phyloP scores from a whole-genome alignment of 306 rosid species.

The Cucurbita ficifolia region DNA sequence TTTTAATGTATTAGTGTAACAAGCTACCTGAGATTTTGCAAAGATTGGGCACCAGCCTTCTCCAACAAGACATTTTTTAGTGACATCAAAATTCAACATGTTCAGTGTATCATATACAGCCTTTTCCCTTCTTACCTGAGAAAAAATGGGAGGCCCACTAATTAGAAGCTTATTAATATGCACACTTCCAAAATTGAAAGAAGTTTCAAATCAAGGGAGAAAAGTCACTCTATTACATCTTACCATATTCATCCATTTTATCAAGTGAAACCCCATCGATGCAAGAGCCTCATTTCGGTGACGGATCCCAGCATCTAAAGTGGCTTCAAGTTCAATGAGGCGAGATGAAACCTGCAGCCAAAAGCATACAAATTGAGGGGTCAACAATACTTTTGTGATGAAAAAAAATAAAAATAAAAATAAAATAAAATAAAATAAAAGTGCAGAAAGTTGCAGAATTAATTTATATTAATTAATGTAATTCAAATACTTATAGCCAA shows the following conservation, averaged over 20 bases:
- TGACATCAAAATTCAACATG: slow-evolving; percentile 94
- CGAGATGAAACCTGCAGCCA: slow-evolving; percentile 63
- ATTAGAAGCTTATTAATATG: not conserved
- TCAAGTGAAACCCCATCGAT: slow-evolving; percentile 52
- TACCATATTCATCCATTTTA: slow-evolving; percentile 90
- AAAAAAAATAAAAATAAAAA: not conserved
- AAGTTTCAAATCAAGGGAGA: not conserved
- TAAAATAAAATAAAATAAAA: not conserved
- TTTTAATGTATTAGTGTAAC: not conserved
- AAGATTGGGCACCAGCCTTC: slow-evolving; percentile 97
- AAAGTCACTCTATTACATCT: slow-evolving; percentile 1
- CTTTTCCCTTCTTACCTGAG: slow-evolving; percentile 95
- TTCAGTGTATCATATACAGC: slow-evolving; percentile 91
- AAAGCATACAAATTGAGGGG: not conserved
- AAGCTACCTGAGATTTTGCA: slow-evolving; percentile 66
- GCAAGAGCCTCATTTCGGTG: slow-evolving; percentile 88
- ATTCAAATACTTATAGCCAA: not conserved
- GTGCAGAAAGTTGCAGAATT: not conserved
- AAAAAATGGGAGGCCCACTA: slow-evolving; percentile 10
- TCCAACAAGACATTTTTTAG: slow-evolving; percentile 96
- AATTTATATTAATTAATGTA: not conserved
- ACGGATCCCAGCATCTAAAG: slow-evolving; percentile 79
- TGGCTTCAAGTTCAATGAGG: slow-evolving; percentile 75
- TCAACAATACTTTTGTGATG: not conserved
- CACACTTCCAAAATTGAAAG: not conserved